Evolutionary conservation across 176 grass and related monocot genomes (phyloP), one percentile per base, ranked within the genome.

Genomic region (Eremochloa ophiuroides): DNA sequence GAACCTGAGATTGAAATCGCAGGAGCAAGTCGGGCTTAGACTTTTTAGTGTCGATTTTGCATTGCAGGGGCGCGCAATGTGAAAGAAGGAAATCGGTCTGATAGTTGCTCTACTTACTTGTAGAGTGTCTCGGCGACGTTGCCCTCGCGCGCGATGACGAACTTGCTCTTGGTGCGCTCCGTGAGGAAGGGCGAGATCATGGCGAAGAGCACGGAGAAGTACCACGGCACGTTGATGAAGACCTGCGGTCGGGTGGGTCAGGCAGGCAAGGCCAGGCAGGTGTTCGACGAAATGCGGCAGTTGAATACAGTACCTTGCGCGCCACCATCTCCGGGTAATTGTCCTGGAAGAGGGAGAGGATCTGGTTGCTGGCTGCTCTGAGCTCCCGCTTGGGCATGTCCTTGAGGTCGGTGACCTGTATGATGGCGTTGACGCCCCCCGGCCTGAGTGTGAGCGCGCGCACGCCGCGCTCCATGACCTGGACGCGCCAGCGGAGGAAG

Each of bases 311-410:
- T 73, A 97, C 95, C 95, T 98, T 98, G 76, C 92, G 85, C 11
- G 95, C 90, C 48, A 98, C 95, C 92, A 98, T 85, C 85, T 98
- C 95, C 6, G 92, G 95, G 79, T 98, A 98, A 73, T 98, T 98
- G 78, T 98, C 95, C 90, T 95, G 92, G 88, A 98, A 98, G 33
- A 98, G 92, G 31, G 89, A 85, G 66, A 98, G 87, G 34, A 98
- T 98, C 81, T 95, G 92, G 74, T 93, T 95, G 66, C 92, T 95
- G 8, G 92, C 90, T 3, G 88, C 88, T 59, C 92, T 84, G 73
- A 98, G 92, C 90, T 98, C 92, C 20, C 86, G 78, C 91, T 95
- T 98, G 27, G 95, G 95, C 90, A 98, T 98, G 76, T 89, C 95
- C 73, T 93, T 95, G 71, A 98, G 91, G 85, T 98, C 95, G 0